A percentile compares a stretch with the other conserved stretches of the same genome.
Conservation (phyloP, 169 alveolate genomes). For the Besnoitia besnoiti region DNA sequence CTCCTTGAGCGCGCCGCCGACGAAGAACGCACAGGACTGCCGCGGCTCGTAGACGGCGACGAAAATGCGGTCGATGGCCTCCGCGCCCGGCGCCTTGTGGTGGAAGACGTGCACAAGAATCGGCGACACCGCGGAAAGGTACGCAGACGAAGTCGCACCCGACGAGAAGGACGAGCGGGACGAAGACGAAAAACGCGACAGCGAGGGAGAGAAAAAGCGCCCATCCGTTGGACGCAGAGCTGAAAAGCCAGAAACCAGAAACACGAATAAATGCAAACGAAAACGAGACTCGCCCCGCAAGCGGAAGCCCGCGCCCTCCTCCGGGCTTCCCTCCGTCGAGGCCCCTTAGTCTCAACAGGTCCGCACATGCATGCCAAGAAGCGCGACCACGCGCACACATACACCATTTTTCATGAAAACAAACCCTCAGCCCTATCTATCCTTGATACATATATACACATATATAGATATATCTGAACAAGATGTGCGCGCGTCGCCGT, state of each 20-base stretch:
- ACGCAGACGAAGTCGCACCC: neutral
- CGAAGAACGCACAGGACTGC: neutral
- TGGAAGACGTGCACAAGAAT: conserved; percentile 10
- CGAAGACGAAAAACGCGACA: conserved; percentile 1
- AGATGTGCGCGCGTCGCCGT: too few relatives aligned
- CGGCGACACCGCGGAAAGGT: neutral
- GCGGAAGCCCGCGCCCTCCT: neutral
- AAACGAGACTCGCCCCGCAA: neutral
- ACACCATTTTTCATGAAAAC: too few relatives aligned
- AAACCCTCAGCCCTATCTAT: too few relatives aligned
- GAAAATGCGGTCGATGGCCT: neutral
- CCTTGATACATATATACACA: too few relatives aligned
- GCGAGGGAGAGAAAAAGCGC: neutral
- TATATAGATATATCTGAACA: too few relatives aligned
- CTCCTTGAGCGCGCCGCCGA: neutral
- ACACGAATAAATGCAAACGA: neutral
- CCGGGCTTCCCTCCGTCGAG: too few relatives aligned
- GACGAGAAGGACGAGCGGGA: conserved; percentile 17
- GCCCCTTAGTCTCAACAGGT: too few relatives aligned
- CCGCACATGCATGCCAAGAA: too few relatives aligned
- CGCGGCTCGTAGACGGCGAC: conserved; percentile 10
- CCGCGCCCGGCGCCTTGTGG: neutral
- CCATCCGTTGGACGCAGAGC: conserved; percentile 1
- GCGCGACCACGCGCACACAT: too few relatives aligned
- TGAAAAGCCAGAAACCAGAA: neutral